Evolutionary conservation across 2,329 filamentous ascomycete species (phyloP).

Genomic region (Fusarium goolgardi): DNA sequence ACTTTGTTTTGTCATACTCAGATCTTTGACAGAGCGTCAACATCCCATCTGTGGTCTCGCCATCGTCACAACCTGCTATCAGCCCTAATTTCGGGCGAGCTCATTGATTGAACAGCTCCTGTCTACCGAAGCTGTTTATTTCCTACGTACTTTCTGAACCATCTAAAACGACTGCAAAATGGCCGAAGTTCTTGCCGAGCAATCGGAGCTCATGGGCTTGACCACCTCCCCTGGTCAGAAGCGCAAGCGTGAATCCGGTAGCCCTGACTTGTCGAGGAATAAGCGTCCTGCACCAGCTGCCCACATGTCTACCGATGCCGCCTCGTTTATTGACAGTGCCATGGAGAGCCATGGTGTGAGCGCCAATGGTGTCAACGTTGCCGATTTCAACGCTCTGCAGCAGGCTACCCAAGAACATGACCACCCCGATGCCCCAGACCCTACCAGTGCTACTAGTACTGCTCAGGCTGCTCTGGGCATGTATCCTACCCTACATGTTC

Average conservation of each 20-base stretch:
- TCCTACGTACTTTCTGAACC: slow-evolving; percentile 1
- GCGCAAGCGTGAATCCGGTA: slow-evolving; percentile 66
- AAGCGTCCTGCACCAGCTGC: slow-evolving; percentile 63
- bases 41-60: slow-evolving; percentile 41
- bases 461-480: slow-evolving; percentile 70
- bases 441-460: slow-evolving; percentile 67
- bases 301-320: slow-evolving; percentile 60
- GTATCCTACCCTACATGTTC: slow-evolving; percentile 70
- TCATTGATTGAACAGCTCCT: slow-evolving; percentile 30
- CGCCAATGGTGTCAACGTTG: slow-evolving; percentile 59
- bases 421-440: slow-evolving; percentile 61
- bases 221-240: slow-evolving; percentile 62
- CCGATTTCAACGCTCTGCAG: slow-evolving; percentile 68
- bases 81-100: slow-evolving; percentile 22
- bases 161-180: slow-evolving; percentile 50
- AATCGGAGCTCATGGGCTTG: slow-evolving; percentile 59
- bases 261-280: slow-evolving; percentile 61
- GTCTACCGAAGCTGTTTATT: slow-evolving; percentile 1
- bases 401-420: slow-evolving; percentile 62
- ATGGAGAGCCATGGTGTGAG: slow-evolving; percentile 58
- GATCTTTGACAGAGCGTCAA: slow-evolving; percentile 38
- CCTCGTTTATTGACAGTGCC: slow-evolving; percentile 66
- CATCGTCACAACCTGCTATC: slow-evolving; percentile 32
- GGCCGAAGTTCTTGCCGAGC: slow-evolving; percentile 62
- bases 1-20: slow-evolving; percentile 37